Evolutionary conservation across 257 asterid genomes (phyloP).

Genomic region (Jacaranda mimosifolia): DNA sequence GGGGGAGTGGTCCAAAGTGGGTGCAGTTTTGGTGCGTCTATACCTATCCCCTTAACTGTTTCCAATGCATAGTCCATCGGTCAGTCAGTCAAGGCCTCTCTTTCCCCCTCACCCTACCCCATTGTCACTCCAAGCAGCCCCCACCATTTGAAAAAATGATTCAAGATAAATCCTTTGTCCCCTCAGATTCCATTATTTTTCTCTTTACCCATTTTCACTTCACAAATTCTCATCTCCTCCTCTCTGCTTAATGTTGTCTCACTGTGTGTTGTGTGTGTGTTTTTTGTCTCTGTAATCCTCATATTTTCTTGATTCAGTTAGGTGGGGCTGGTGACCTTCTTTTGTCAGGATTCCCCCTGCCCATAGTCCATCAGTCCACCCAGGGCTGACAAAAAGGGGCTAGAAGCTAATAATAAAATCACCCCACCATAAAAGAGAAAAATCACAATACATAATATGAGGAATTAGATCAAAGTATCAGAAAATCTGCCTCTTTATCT

Average conservation of each 20-base stretch:
- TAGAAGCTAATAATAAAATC: constrained; percentile 30
- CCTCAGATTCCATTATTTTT: constrained; percentile 24
- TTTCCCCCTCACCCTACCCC: constrained; percentile 17
- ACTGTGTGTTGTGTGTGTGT: not conserved
- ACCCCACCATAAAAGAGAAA: constrained; percentile 25
- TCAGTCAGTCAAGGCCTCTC: constrained; percentile 27
- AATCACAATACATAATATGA: not conserved
- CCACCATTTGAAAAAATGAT: constrained; percentile 15
- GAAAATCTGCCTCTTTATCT: constrained; percentile 21
- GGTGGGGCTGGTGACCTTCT: constrained; percentile 80
- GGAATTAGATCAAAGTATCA: constrained; percentile 23
- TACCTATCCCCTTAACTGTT: constrained; percentile 52
- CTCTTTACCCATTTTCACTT: not conserved
- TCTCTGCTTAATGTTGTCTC: constrained; percentile 5
- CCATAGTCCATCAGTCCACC: constrained; percentile 17
- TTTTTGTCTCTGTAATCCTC: not conserved
- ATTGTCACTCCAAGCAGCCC: not conserved
- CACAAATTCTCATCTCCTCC: constrained; percentile 4
- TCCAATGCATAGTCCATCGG: constrained; percentile 42
- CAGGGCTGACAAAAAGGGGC: constrained; percentile 43
- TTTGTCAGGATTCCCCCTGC: constrained; percentile 57
- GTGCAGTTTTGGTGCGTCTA: constrained; percentile 50
- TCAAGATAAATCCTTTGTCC: constrained; percentile 25
- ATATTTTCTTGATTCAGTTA: constrained; percentile 46
- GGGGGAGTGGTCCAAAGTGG: constrained; percentile 45